phyloP scores from a whole-genome alignment of 768 basidiomycete genomes.

The Pisolithus tinctorius region DNA sequence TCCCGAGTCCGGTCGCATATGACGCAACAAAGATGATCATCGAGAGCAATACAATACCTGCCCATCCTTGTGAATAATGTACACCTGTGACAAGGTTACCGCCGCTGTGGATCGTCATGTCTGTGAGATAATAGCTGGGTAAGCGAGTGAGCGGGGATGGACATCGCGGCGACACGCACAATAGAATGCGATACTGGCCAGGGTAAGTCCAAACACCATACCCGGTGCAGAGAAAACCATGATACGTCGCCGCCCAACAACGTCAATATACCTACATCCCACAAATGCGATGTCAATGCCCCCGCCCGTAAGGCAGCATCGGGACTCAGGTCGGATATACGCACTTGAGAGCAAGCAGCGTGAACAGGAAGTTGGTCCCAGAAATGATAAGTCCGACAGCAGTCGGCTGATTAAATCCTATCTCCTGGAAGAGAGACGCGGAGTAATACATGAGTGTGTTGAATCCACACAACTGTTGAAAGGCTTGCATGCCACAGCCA shows the following conservation, averaged over 20 bases:
- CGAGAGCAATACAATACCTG: constrained; percentile 61
- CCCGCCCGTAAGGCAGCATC: background rate
- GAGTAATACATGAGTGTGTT: constrained; percentile 76
- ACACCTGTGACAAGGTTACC: constrained; percentile 54
- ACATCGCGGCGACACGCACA: constrained; percentile 37
- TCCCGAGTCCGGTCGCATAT: constrained; percentile 74
- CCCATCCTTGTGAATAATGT: constrained; percentile 55
- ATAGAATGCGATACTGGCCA: constrained; percentile 61
- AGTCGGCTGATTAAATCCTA: constrained; percentile 78
- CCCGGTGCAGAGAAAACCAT: constrained; percentile 68
- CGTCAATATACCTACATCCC: constrained; percentile 44
- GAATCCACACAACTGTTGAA: constrained; percentile 81
- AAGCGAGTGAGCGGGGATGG: background rate
- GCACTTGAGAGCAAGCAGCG: constrained; percentile 64
- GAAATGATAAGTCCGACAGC: constrained; percentile 76
- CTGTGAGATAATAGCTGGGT: constrained; percentile 22
- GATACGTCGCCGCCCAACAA: constrained; percentile 60
- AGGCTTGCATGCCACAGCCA: constrained; percentile 75
- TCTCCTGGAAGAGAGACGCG: constrained; percentile 71
- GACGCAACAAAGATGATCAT: constrained; percentile 82
- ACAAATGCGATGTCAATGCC: background rate
- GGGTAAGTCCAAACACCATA: constrained; percentile 59
- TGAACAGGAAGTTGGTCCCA: constrained; percentile 74
- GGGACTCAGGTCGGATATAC: background rate
- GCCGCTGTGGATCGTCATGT: constrained; percentile 54